Conservation (phyloP, 169 alveolate species). For the Cryptosporidium ryanae region DNA sequence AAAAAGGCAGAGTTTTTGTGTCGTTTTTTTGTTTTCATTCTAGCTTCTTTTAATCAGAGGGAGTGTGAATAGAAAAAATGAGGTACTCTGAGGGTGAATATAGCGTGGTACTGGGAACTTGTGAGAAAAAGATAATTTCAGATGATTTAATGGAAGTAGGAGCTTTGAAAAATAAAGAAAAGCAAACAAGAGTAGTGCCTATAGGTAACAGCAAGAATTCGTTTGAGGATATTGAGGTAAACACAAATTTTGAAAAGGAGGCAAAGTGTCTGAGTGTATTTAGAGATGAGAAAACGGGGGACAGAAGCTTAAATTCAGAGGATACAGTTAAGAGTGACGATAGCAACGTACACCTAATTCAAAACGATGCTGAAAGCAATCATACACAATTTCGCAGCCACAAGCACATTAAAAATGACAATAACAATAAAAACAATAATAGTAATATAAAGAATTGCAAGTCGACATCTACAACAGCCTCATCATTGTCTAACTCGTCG, state of each 20-base stretch:
- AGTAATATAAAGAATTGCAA: slow-evolving; percentile 22
- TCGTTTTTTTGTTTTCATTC: background rate
- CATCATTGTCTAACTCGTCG: slow-evolving; percentile 8
- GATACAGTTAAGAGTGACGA: no score
- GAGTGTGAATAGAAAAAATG: slow-evolving; percentile 8
- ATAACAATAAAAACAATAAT: background rate
- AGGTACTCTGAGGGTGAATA: slow-evolving; percentile 25
- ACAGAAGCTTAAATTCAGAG: slow-evolving; percentile 1
- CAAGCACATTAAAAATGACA: background rate
- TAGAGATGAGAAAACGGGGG: background rate
- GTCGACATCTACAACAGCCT: slow-evolving; percentile 60
- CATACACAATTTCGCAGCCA: background rate
- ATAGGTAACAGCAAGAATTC: slow-evolving; percentile 12
- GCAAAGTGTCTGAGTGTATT: background rate
- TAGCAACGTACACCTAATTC: no score
- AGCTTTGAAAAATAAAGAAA: slow-evolving; percentile 6
- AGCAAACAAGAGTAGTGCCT: slow-evolving; percentile 61
- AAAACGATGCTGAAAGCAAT: background rate
- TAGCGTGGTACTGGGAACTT: background rate
- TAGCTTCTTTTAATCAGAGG: background rate
- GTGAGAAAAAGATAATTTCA: slow-evolving; percentile 7
- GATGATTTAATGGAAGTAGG: slow-evolving; percentile 19
- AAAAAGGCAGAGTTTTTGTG: slow-evolving; percentile 13
- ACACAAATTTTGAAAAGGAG: background rate
- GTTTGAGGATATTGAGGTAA: background rate